Conservation (phyloP, 208 protist genomes). For the Trypanosoma vivax region DNA sequence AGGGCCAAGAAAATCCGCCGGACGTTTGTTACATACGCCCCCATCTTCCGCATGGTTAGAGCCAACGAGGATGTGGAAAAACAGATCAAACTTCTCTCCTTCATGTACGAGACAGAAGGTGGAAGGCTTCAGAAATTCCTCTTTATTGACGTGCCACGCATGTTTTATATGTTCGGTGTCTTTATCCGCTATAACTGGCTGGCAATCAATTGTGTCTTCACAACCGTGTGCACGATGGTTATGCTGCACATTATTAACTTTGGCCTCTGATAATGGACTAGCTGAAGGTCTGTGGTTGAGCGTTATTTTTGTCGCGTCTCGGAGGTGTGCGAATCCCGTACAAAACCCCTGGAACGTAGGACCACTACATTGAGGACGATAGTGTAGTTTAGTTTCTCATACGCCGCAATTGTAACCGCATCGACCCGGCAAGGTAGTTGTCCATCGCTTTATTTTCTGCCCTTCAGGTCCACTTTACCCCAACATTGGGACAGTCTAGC, state of each 20-base stretch:
- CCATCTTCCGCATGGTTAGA: slow-evolving; percentile 81
- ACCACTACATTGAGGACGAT: no score
- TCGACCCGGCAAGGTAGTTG: no score
- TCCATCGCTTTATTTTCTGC: no score
- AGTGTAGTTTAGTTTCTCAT: no score
- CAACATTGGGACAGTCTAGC: no score
- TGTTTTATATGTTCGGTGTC: slow-evolving; percentile 83
- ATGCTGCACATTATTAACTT: slow-evolving; percentile 18
- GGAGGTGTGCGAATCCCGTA: no score
- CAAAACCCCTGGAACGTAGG: no score
- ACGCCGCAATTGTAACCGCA: no score
- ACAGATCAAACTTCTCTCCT: slow-evolving; percentile 58
- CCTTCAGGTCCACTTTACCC: no score
- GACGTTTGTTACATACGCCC: slow-evolving; percentile 88
- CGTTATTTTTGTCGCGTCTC: no score
- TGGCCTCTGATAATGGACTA: slow-evolving; percentile 17
- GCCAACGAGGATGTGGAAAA: slow-evolving; percentile 43
- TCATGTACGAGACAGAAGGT: slow-evolving; percentile 77
- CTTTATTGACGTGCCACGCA: slow-evolving; percentile 82
- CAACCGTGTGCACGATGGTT: slow-evolving; percentile 27
- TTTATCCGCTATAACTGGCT: slow-evolving; percentile 87
- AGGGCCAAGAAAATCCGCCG: slow-evolving; percentile 60
- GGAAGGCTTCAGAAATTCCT: slow-evolving; percentile 70
- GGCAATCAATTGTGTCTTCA: slow-evolving; percentile 62
- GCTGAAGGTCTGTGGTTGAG: no score